Conservation (phyloP, 2,329 filamentous ascomycete species). For the Calonectria leucothoes region DNA sequence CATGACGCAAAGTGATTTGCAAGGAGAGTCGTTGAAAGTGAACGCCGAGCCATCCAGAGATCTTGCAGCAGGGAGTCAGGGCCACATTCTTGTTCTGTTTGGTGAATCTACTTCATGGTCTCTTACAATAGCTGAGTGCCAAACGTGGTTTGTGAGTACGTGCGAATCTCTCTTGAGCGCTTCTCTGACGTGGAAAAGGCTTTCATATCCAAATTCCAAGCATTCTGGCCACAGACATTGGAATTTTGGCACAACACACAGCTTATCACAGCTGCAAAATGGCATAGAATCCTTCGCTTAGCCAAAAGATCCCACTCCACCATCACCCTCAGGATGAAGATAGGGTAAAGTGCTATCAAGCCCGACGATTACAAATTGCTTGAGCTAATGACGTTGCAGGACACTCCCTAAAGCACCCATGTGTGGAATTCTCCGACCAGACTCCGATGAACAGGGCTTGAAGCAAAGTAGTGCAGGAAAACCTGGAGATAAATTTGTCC, state of each 20-base stretch:
- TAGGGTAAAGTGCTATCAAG: conserved; percentile 22
- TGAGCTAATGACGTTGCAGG: background rate
- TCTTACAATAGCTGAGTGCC: conserved; percentile 52
- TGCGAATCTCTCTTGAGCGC: background rate
- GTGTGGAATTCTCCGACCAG: conserved; percentile 28
- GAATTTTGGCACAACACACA: conserved; percentile 51
- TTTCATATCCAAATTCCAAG: conserved; percentile 55
- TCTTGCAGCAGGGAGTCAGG: conserved; percentile 20
- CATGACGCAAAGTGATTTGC: conserved; percentile 48
- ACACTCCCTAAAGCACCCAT: conserved; percentile 26
- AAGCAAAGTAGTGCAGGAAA: conserved; percentile 8
- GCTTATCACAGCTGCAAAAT: conserved; percentile 40
- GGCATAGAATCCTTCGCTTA: conserved; percentile 46
- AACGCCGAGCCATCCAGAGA: conserved; percentile 43
- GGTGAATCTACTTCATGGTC: conserved; percentile 52
- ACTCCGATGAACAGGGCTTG: conserved; percentile 18
- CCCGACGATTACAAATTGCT: background rate
- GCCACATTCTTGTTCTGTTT: conserved; percentile 50
- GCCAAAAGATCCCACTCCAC: conserved; percentile 33
- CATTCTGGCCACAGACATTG: conserved; percentile 54
- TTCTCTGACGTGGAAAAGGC: conserved; percentile 39
- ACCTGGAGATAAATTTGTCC: conserved; percentile 18
- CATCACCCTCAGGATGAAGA: conserved; percentile 40
- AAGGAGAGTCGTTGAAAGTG: conserved; percentile 47
- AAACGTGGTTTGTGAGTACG: conserved; percentile 57